Conservation (phyloP, 768 basidiomycete genomes). For the Rhizopogon vesiculosus region DNA sequence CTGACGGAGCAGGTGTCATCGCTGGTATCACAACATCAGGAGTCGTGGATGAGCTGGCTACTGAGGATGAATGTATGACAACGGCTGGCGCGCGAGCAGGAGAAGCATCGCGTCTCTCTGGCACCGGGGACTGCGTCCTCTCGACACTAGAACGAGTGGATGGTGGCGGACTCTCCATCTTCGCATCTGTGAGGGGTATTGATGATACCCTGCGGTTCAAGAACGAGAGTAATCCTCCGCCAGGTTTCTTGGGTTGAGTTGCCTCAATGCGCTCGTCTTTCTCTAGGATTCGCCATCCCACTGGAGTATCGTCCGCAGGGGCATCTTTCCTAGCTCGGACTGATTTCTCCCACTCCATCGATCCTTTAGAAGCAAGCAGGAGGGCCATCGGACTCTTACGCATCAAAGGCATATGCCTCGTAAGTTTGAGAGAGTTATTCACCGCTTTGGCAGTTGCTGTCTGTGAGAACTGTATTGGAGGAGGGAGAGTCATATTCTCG, state of each 20-base stretch:
- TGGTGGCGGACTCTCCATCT: constrained; percentile 16
- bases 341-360: constrained; percentile 70
- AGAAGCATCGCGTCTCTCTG: constrained; percentile 10
- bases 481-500: constrained; percentile 44
- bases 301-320: constrained; percentile 48
- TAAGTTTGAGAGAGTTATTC: constrained; percentile 57
- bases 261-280: constrained; percentile 40
- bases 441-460: constrained; percentile 56
- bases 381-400: constrained; percentile 64
- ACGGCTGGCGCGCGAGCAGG: constrained; percentile 7
- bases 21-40: constrained; percentile 1
- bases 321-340: constrained; percentile 50
- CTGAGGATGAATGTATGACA: constrained; percentile 1
- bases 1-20: constrained; percentile 44
- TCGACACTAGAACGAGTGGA: constrained; percentile 27
- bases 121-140: constrained; percentile 9
- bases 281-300: constrained; percentile 70
- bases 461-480: constrained; percentile 43
- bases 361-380: constrained; percentile 66
- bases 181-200: constrained; percentile 17
- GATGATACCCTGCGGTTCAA: constrained; percentile 46
- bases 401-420: constrained; percentile 51
- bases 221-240: constrained; percentile 66
- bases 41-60: constrained; percentile 3
- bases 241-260: constrained; percentile 43